These are phyloP conservation scores for Benincasa hispida DNA, from an alignment of 306 rosid genomes.

Conservation along the genomic window DNA sequence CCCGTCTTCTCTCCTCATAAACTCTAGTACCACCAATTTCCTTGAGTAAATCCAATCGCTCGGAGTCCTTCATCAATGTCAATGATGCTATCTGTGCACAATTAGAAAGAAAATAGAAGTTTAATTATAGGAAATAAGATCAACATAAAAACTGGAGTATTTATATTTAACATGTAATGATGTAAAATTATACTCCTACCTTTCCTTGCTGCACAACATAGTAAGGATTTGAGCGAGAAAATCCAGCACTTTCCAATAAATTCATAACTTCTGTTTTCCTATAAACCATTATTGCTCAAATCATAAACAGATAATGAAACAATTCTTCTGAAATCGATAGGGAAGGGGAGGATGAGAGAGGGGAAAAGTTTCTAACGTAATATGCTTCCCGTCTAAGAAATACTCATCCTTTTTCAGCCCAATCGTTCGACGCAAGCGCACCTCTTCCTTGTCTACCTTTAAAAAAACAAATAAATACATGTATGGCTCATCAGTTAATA, in stretches of 20 bases:
- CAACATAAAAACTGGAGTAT: background rate
- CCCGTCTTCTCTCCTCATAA: slow-evolving; percentile 94
- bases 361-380: slow-evolving; percentile 44
- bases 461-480: slow-evolving; percentile 1
- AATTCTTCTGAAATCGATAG: background rate
- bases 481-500: background rate
- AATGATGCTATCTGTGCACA: slow-evolving; percentile 65
- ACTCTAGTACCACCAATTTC: slow-evolving; percentile 99
- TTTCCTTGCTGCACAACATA: slow-evolving; percentile 99
- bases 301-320: background rate
- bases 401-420: slow-evolving; percentile 85
- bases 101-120: background rate
- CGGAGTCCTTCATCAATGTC: slow-evolving; percentile 96
- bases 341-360: background rate
- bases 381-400: slow-evolving; percentile 93
- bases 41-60: slow-evolving; percentile 80
- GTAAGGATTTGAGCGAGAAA: slow-evolving; percentile 98
- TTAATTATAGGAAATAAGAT: background rate
- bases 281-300: slow-evolving; percentile 13
- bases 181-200: slow-evolving; percentile 31
- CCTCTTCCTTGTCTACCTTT: slow-evolving; percentile 98
- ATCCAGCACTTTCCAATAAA: slow-evolving; percentile 98
- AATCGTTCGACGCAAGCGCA: slow-evolving; percentile 84
- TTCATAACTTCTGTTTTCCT: slow-evolving; percentile 98
- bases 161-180: slow-evolving; percentile 13